Evolutionary conservation across 2,329 filamentous ascomycete species (phyloP).

Genomic region (Mycosphaerella sp.): DNA sequence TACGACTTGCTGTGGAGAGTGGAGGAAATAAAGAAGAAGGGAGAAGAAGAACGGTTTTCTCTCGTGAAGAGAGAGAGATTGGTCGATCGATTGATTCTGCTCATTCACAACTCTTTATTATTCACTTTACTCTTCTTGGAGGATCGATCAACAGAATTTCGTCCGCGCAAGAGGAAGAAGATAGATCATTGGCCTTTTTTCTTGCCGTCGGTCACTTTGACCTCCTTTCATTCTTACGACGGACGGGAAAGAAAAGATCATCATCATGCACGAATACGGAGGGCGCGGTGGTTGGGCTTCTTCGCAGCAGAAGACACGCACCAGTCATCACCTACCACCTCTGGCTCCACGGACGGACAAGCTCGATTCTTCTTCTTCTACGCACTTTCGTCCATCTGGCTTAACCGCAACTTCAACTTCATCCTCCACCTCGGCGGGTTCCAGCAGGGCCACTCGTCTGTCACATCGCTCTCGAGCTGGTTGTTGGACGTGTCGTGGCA

Average conservation of each 20-base stretch:
- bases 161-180: too few relatives aligned
- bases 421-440: background rate
- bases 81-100: too few relatives aligned
- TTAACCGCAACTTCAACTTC: background rate
- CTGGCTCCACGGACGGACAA: slow-evolving; percentile 27
- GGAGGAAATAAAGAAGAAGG: too few relatives aligned
- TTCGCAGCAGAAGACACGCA: slow-evolving; percentile 21
- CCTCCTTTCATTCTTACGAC: background rate
- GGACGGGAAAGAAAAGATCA: background rate
- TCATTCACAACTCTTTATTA: too few relatives aligned
- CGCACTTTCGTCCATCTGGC: slow-evolving; percentile 18
- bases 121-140: too few relatives aligned
- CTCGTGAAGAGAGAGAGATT: too few relatives aligned
- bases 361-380: slow-evolving; percentile 16
- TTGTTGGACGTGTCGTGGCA: slow-evolving; percentile 42
- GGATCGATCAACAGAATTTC: too few relatives aligned
- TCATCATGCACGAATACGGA: slow-evolving; percentile 18
- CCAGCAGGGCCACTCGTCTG: slow-evolving; percentile 36
- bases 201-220: slow-evolving; percentile 17
- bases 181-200: slow-evolving; percentile 13
- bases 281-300: slow-evolving; percentile 13
- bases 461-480: slow-evolving; percentile 50
- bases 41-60: too few relatives aligned
- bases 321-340: slow-evolving; percentile 28
- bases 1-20: too few relatives aligned